Conservation (phyloP, 129 eudicot species). For the Gnaphalium uliginosum region DNA sequence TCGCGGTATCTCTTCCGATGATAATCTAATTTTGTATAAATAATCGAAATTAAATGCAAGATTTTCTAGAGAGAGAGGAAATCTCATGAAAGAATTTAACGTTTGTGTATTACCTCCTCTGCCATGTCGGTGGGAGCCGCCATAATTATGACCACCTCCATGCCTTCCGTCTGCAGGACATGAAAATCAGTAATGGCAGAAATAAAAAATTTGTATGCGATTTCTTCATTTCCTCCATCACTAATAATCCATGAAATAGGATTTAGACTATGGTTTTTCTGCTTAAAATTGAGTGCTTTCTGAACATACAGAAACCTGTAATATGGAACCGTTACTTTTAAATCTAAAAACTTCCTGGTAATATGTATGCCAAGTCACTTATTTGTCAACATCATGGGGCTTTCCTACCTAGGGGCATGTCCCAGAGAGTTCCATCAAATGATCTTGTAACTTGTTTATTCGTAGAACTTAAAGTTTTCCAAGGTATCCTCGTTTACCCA, state of each 20-base stretch:
- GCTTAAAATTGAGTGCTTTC: too few relatives aligned
- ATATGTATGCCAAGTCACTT: neutral
- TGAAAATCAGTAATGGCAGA: neutral
- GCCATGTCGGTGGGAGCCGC: slow-evolving; percentile 73
- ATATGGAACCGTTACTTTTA: too few relatives aligned
- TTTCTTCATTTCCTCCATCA: too few relatives aligned
- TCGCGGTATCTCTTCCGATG: slow-evolving; percentile 82
- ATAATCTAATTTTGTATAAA: slow-evolving; percentile 41
- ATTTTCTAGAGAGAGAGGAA: neutral
- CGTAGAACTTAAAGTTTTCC: too few relatives aligned
- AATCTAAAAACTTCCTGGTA: neutral
- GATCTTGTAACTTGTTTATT: too few relatives aligned
- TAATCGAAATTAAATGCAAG: neutral
- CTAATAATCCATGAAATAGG: too few relatives aligned
- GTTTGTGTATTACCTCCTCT: slow-evolving; percentile 49
- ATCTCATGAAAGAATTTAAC: neutral
- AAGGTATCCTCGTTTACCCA: too few relatives aligned
- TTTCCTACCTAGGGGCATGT: too few relatives aligned
- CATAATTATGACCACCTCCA: slow-evolving; percentile 55
- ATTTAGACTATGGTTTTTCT: too few relatives aligned
- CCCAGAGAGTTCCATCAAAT: too few relatives aligned
- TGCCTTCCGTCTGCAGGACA: slow-evolving; percentile 63
- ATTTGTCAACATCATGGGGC: neutral
- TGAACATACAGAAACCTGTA: too few relatives aligned
- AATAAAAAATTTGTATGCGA: neutral